Base-by-base conservation (phyloP, 202 grass and related monocot genomes). In the Saccharum hybrid region DNA sequence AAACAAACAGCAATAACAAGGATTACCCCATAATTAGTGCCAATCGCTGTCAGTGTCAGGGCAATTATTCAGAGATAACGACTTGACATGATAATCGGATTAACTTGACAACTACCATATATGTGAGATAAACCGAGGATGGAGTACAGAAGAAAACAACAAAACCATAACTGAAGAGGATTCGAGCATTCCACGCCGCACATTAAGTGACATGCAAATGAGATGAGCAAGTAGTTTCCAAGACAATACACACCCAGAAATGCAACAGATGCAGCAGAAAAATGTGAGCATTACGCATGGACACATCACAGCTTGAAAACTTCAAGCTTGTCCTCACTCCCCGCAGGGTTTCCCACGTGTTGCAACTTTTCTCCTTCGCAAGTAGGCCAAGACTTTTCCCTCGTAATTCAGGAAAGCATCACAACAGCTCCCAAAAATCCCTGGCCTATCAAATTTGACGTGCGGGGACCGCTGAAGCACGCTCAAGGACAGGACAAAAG, bases 221-320 rank as follows among this genome's bases (percentile, higher is more conserved):
- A 66, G 70, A 86, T 72, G 42, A 72, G 15, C 83, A 65, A 79
- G 31, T 71, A 72, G 31, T 71, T 72, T 65, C 48, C 49, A 15
- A 73, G 67, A 66, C 67, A 66, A 43, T 26, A 62, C 73, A 45
- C 16, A n/a, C 73, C 42, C 54, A 26, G 48, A 59, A 33, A 0
- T 21, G 75, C 38, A 71, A 31, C 36, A 75, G 70, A 66, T n/a
- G 62, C 52, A 30, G 16, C 67, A 79, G 16, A 37, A 59, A 79
- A 48, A 61, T 61, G 79, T 33, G 57, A 13, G 63, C 40, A 7
- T 59, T 78, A 14, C 16, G 64, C 56, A 77, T 52, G 83, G 51
- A 13, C 61, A 19, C 37, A 68, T 51, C 9, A 76, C 71, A 63
- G 22, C 59, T 66, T 69, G 37, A 51, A 26, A 36, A 52, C 14